A percentile compares a stretch with the other conserved stretches of the same genome.
phyloP scores from a whole-genome alignment of 805 yeast genomes.

The Candida ulmi region DNA sequence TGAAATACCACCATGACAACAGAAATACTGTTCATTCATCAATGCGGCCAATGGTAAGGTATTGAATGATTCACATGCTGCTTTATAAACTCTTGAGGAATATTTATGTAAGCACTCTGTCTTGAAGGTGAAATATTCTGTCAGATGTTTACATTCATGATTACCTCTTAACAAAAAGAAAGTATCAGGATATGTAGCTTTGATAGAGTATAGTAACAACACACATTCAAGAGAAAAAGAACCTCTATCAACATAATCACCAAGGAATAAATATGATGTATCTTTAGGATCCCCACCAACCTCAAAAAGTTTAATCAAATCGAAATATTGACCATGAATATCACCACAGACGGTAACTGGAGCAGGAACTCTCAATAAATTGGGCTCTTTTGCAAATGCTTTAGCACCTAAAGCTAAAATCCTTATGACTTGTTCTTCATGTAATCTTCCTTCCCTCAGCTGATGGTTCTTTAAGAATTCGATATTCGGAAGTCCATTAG shows the following conservation, averaged over 20 bases:
- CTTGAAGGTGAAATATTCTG: constrained; percentile 90
- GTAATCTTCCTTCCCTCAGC: constrained; percentile 72
- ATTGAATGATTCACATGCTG: constrained; percentile 72
- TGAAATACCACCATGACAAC: constrained; percentile 95
- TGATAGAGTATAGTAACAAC: constrained; percentile 70
- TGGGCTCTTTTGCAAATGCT: constrained; percentile 66
- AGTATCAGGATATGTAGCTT: constrained; percentile 66
- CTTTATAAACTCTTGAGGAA: constrained; percentile 57
- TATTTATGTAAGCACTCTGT: constrained; percentile 87
- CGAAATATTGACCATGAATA: constrained; percentile 94
- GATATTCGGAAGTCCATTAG: constrained; percentile 65
- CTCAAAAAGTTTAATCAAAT: constrained; percentile 83
- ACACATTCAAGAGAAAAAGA: constrained; percentile 81
- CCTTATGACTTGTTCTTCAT: constrained; percentile 60
- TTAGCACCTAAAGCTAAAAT: constrained; percentile 64
- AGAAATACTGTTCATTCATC: constrained; percentile 89
- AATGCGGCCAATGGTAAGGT: constrained; percentile 88
- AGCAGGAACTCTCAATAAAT: constrained; percentile 73
- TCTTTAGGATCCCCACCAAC: constrained; percentile 83
- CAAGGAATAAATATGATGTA: constrained; percentile 79
- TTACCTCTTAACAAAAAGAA: constrained; percentile 87
- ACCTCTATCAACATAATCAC: constrained; percentile 96
- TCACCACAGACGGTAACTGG: constrained; percentile 97
- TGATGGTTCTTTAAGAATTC: constrained; percentile 71
- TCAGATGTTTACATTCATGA: constrained; percentile 90